Base-by-base conservation (phyloP, 768 basidiomycete species). In the Macrolepiota albuminosa region DNA sequence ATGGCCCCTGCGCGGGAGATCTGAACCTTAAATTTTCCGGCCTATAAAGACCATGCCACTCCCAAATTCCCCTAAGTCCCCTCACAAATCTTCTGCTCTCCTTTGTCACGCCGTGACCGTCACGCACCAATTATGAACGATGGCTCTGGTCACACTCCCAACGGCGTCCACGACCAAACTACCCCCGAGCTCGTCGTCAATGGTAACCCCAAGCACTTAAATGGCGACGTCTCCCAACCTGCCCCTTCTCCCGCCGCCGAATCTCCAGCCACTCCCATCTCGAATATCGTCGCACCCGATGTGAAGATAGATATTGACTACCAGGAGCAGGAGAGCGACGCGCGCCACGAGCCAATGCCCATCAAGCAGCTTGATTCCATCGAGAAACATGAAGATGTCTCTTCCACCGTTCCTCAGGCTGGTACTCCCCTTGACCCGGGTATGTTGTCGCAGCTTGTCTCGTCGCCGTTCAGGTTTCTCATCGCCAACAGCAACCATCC, bases 21-120 rank as follows among this genome's bases (percentile, higher is more conserved):
- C 85, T 78, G 86, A 89, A 89, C 86, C 85, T 89, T 88, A 88
- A 85, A 81, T 89, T 82, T 77, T 76, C 73, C 77, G 78, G 80
- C 79, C 84, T 89, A 89, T 89, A 89, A 89, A 87, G 86, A 84
- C 85, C 80, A 83, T 84, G 81, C 78, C 78, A 78, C 75, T 78
- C 78, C 81, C 77, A 75, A 79, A 82, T 81, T 80, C 79, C 81
- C 84, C 86, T 85, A 82, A 83, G 78, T 84, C 85, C 82, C 83
- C 81, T 85, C 86, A 85, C 86, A 86, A 87, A 84, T 84, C 81
- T 81, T 81, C 81, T 79, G 73, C 73, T 73, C 76, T 76, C 75
- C 72, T 70, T 63, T 69, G 83, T 84, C 80, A 84, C 83, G 73
- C 79, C 68, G 86, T 88, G 85, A 89, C 87, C 67, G 87, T 89